Conservation (phyloP, 2,329 filamentous ascomycete genomes). For the Epichloe gansuensis region DNA sequence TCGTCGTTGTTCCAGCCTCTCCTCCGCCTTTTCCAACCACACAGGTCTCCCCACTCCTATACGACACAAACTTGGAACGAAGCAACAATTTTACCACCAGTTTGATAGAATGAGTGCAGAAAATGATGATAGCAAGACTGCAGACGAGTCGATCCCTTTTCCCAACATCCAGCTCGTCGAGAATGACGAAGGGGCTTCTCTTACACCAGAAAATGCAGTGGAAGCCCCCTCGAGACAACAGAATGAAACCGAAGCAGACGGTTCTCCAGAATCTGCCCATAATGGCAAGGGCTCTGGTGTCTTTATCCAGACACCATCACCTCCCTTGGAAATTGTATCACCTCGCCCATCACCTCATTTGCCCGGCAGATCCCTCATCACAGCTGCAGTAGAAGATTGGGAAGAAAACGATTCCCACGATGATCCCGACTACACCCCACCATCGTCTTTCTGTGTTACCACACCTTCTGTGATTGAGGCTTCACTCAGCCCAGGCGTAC, state of each 20-base stretch:
- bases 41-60: not conserved
- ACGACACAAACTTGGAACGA: not conserved
- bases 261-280: not conserved
- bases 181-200: slow-evolving; percentile 1
- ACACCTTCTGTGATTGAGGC: not conserved
- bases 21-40: not conserved
- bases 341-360: slow-evolving; percentile 1
- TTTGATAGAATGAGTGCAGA: not conserved
- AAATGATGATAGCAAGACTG: not conserved
- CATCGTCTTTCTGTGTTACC: slow-evolving; percentile 2
- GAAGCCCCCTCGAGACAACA: not conserved
- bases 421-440: slow-evolving; percentile 1
- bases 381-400: slow-evolving; percentile 7
- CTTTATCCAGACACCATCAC: not conserved
- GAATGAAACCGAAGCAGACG: not conserved
- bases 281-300: not conserved
- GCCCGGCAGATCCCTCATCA: not conserved
- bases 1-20: not conserved
- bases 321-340: not conserved
- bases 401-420: slow-evolving; percentile 4
- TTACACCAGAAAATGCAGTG: not conserved
- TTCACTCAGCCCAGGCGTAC: not conserved
- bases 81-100: not conserved
- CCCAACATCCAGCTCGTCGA: not conserved
- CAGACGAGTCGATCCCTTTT: not conserved